Conservation (phyloP, 768 basidiomycete species). For the Cystobasidium tubakii region DNA sequence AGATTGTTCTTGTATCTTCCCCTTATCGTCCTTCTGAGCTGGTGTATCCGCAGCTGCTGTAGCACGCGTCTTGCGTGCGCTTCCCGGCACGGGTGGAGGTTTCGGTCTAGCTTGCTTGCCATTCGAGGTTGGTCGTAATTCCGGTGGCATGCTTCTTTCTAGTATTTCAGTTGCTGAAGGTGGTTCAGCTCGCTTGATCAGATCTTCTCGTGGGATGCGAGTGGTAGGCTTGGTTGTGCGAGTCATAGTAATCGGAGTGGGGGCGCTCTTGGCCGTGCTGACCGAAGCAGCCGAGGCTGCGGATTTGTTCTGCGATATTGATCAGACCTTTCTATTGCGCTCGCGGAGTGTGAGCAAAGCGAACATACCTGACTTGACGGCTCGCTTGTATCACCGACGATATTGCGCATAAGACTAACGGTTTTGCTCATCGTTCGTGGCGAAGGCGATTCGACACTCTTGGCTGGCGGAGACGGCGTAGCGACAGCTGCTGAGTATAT, state of each 20-base stretch:
- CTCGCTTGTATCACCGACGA: slow-evolving; percentile 20
- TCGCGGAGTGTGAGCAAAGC: neutral
- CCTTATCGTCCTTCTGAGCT: neutral
- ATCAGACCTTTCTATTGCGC: neutral
- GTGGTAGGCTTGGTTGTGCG: slow-evolving; percentile 6
- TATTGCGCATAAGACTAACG: slow-evolving; percentile 16
- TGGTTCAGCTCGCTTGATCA: slow-evolving; percentile 7
- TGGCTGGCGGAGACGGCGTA: slow-evolving; percentile 13
- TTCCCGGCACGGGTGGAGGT: slow-evolving; percentile 32
- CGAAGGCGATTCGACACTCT: neutral
- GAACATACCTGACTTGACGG: neutral
- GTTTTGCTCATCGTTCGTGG: slow-evolving; percentile 26
- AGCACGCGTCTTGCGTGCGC: slow-evolving; percentile 31
- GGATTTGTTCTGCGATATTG: neutral
- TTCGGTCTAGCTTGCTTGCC: slow-evolving; percentile 27
- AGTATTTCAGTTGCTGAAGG: slow-evolving; percentile 20
- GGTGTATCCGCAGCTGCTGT: slow-evolving; percentile 13
- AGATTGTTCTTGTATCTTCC: neutral
- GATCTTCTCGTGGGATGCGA: slow-evolving; percentile 19
- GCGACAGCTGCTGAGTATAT: neutral
- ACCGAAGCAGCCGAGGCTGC: neutral
- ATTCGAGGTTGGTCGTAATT: slow-evolving; percentile 5
- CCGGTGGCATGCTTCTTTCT: slow-evolving; percentile 25
- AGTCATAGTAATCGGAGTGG: neutral
- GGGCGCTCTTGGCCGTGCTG: neutral